These are phyloP conservation scores for Filobasidium floriforme DNA, from an alignment of 768 basidiomycete species.

Conservation along the genomic window DNA sequence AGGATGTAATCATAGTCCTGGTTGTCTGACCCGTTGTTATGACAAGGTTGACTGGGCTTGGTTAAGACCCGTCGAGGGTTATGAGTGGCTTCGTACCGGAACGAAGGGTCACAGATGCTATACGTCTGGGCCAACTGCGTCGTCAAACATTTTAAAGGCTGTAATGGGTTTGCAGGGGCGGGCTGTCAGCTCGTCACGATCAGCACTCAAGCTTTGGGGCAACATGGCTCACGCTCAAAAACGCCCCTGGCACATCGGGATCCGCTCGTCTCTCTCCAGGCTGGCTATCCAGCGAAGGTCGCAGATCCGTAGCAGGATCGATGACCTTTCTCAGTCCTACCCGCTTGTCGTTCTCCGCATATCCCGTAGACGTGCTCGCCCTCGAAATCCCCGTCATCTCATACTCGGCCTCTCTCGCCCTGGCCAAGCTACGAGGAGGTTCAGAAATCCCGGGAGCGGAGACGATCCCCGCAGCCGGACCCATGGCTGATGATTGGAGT, in stretches of 20 bases:
- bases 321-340: conserved; percentile 71
- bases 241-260: conserved; percentile 55
- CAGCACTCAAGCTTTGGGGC: not conserved
- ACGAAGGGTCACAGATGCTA: conserved; percentile 86
- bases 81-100: conserved; percentile 86
- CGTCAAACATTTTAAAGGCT: conserved; percentile 66
- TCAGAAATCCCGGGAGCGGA: conserved; percentile 31
- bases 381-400: conserved; percentile 24
- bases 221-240: conserved; percentile 63
- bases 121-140: conserved; percentile 83
- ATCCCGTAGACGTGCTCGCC: conserved; percentile 5
- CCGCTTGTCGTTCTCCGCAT: conserved; percentile 19
- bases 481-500: not conserved
- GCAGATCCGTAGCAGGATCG: conserved; percentile 61
- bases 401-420: conserved; percentile 18
- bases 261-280: conserved; percentile 68
- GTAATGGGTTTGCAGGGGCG: conserved; percentile 11
- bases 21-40: conserved; percentile 97
- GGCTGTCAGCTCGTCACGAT: not conserved
- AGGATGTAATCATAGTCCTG: conserved; percentile 99
- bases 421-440: conserved; percentile 21
- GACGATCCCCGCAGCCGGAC: conserved; percentile 1
- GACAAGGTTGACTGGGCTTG: conserved; percentile 88
- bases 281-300: conserved; percentile 61
- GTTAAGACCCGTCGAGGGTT: conserved; percentile 95